Evolutionary conservation across 169 alveolate species (phyloP), one percentile per base, ranked within the genome.

Genomic region (Cryptosporidium xiaoi): DNA sequence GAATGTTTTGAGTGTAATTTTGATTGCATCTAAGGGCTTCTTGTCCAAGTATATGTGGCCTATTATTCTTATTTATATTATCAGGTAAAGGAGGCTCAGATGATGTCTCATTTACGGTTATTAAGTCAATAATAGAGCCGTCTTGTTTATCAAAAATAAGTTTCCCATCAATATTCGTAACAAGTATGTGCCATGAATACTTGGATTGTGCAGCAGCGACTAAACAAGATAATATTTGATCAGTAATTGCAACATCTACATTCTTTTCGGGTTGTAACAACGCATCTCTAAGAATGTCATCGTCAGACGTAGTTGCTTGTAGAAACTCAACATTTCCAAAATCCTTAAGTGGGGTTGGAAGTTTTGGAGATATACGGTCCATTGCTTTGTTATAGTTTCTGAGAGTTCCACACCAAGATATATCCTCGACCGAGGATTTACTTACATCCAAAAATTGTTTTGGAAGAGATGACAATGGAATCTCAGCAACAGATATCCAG

Each of bases 61-160:
- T 87, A 82, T 95, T 95, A 18, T 94, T 91, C 83, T 95, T 94
- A 67, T 94, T 95, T 82, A 94, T 95, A 44, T 93, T 93, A 65
- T 95, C 98, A 50, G 93, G 97, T 60, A 93, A 87, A 18, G 98
- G 98, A 24, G 98, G 97, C 58, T 95, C 98, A 10, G 93, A 91
- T 0, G 97, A 92, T 2, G 96, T 95, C 82, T 95, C 98, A 84
- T 95, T 94, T 33, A 95, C 98, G 5, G 98, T 95, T 20, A 95
- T 83, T 90, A 95, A 83, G 69, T 95, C 98, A 3, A 95, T 91
- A 66, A 94, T 95, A 16, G 98, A 95, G n/a, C 96, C 97, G 89
- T 95, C 95, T 55, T 95, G 96, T 82, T 95, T 95, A 82, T 95
- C 98, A 12, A 95, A 91, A 50, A 95, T 93, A 20, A 95, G 92